Evolutionary conservation across 306 rosid genomes (phyloP).

Genomic region (Quercus gilva): DNA sequence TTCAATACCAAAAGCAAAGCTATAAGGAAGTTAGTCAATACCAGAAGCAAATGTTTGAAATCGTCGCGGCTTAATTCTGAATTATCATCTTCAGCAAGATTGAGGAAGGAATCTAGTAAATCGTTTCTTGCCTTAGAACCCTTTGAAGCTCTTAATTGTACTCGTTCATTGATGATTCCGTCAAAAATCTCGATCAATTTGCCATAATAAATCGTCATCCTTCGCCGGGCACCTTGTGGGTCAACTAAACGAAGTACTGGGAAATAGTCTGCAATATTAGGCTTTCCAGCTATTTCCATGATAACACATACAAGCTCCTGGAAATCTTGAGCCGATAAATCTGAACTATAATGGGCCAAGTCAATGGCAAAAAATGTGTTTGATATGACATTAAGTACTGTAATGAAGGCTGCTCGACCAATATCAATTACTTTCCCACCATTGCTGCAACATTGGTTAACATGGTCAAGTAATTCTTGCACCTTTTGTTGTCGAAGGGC

Average conservation of each 20-base stretch:
- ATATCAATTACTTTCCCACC: background rate
- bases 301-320: background rate
- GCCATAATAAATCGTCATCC: background rate
- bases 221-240: background rate
- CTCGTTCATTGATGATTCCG: slow-evolving; percentile 1
- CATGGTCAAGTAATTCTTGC: background rate
- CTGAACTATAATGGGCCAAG: background rate
- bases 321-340: background rate
- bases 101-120: slow-evolving; percentile 14
- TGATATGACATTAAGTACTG: background rate
- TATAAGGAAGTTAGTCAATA: background rate
- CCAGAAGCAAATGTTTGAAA: background rate
- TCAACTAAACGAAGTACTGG: background rate
- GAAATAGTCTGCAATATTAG: background rate
- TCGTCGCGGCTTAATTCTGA: background rate
- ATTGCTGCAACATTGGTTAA: background rate
- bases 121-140: slow-evolving; percentile 7
- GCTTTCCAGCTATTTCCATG: background rate
- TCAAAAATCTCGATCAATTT: background rate
- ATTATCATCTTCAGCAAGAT: background rate
- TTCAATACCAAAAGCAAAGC: too few relatives aligned
- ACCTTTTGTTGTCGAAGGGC: background rate
- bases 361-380: background rate
- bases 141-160: background rate
- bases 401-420: background rate